Base-by-base conservation (phyloP, 371 early-diverging fungal genomes). In the Polyrhizophydium stewartii region DNA sequence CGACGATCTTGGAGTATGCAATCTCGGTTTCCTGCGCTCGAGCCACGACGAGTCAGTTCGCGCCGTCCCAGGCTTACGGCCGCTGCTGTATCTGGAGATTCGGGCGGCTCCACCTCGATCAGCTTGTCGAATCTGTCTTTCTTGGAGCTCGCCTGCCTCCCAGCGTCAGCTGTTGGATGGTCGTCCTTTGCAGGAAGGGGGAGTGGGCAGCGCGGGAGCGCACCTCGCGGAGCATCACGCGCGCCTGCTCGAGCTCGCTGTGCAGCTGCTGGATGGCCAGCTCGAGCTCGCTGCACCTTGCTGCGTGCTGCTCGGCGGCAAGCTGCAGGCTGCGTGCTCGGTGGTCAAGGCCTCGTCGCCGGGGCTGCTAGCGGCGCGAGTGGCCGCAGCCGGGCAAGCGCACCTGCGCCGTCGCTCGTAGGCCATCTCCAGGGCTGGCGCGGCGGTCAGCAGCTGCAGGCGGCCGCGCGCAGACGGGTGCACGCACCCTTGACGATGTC, bases 1-100 rank as follows among this genome's bases (percentile, higher is more conserved):
- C 53, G 30, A 53, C 12, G 30, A 53, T 32, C 35, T 30, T 53
- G 5, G 53, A 6, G 35, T 53, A 53, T 53, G 53, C 53, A 13
- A 10, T 5, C 24, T 53, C 53, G 6, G 53, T 53, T 25, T 53
- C 53, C 32, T 53, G 31, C n/a, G 49, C 22, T 16, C 3, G 13
- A 35, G 7, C 35, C 35, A 13, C 35, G 7, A 13, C 35, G 7
- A 35, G 35, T 35, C 35, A 35, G 35, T 13, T 35, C 35, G 7
- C 7, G 13, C 13, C 35, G 35, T 7, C 35, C 35, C 3, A 35
- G 7, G 13, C 35, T 7, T 3, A 3, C 35, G 13, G 35, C 35
- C 35, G 13, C 3, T 13, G 7, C 3, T 3, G 7, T 13, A 35
- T 3, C 35, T 13, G 13, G 35, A 3, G 7, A 35, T 3, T 13